Base-by-base conservation (phyloP, 2,329 filamentous ascomycete species). In the Beauveria caledonica region DNA sequence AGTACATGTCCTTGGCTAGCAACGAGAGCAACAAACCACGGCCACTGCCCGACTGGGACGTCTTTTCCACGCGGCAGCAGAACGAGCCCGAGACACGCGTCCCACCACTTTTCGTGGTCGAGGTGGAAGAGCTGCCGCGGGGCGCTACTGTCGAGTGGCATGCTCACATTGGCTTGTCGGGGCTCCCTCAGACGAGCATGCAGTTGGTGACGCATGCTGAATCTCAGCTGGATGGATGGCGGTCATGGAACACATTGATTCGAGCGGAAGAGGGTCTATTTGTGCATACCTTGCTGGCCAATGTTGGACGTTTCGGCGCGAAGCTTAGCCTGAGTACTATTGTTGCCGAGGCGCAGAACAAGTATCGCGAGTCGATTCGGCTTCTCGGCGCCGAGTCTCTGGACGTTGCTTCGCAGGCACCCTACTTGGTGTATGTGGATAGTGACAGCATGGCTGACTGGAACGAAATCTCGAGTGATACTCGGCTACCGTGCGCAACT, bases 121-220 rank as follows among this genome's bases (percentile, higher is more conserved):
- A 94, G 68, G 88, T 97, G 1, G 81, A 86, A 48, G 83, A 86
- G 64, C 78, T 99, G 13, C 94, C 94, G 1, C 83, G 90, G 21
- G 78, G 77, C 17, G 87, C 88, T 29, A 79, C 79, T 42, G 84
- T 97, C 11, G 94, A 99, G 76, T 99, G 93, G 92, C 87, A 90
- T 66, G 86, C 80, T 1, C 82, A 87, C 61, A 69, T 84, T 3
- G 89, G 90, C 0, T 72, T 88, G 7, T 71, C 71, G 10, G 61
- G 64, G 25, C 62, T 76, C 4, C 62, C 65, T 5, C 67, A 71
- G 52, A 61, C 66, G 15, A 68, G 65, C 5, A 67, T 67, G 36
- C 68, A 71, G 61, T 63, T 71, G 50, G 46, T 65, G 11, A 60
- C 59, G 25, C 59, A 64, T 23, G 52, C 61, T 10, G 62, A 69